Percentiles rank a stretch among this genome's conserved stretches.
These are phyloP conservation scores for Yamadazyma buinensis DNA, from an alignment of 1,139 yeast species.

Conservation along the genomic window DNA sequence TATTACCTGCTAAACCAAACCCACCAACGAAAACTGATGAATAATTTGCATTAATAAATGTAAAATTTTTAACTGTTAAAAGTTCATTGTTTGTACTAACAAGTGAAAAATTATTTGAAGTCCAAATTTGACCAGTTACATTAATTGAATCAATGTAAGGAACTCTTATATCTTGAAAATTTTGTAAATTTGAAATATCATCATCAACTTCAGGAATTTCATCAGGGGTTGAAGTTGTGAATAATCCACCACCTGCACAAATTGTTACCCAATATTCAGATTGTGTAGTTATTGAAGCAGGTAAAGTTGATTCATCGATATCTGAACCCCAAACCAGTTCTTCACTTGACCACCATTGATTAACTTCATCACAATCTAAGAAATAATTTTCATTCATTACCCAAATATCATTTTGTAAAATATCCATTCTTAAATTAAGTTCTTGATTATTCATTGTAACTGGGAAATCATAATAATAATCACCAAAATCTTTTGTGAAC, in stretches of 20 bases:
- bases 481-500: slow-evolving; percentile 15
- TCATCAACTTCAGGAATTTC: slow-evolving; percentile 1
- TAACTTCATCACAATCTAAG: slow-evolving; percentile 21
- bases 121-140: slow-evolving; percentile 25
- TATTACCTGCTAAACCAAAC: slow-evolving; percentile 49
- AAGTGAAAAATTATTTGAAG: slow-evolving; percentile 20
- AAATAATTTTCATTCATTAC: slow-evolving; percentile 26
- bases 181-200: slow-evolving; percentile 4
- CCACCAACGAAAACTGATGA: slow-evolving; percentile 29
- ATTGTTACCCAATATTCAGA: slow-evolving; percentile 20
- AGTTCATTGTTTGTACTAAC: slow-evolving; percentile 12
- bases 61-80: slow-evolving; percentile 19
- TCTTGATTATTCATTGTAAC: slow-evolving; percentile 10
- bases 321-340: slow-evolving; percentile 8
- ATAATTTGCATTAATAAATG: slow-evolving; percentile 25
- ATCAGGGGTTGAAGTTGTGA: slow-evolving; percentile 16
- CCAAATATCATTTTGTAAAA: slow-evolving; percentile 36
- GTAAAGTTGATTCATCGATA: slow-evolving; percentile 8
- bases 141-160: slow-evolving; percentile 27
- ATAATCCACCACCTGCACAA: slow-evolving; percentile 29
- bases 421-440: slow-evolving; percentile 26
- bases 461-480: slow-evolving; percentile 16
- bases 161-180: slow-evolving; percentile 17
- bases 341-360: slow-evolving; percentile 20
- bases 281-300: slow-evolving; percentile 18